These are phyloP conservation scores for Microcyclospora pomicola DNA, from an alignment of 2,329 filamentous ascomycete genomes.

Conservation along the genomic window DNA sequence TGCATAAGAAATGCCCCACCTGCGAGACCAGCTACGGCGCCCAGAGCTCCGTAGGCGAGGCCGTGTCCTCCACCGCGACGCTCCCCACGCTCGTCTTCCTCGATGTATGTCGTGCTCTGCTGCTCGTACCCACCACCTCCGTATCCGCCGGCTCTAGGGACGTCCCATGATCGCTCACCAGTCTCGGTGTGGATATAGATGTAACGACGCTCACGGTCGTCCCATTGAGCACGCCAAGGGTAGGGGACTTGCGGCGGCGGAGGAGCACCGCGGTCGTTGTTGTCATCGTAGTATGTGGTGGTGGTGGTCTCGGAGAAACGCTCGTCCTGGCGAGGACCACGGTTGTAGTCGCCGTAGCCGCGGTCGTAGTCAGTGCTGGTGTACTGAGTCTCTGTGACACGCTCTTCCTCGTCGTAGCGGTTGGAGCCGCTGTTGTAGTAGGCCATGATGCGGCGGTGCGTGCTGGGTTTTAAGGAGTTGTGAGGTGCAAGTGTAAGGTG, in stretches of 20 bases:
- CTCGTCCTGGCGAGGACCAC: conserved; percentile 3
- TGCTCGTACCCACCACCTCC: conserved; percentile 7
- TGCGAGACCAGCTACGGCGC: conserved; percentile 28
- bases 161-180: conserved; percentile 29
- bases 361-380: conserved; percentile 4
- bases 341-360: conserved; percentile 1
- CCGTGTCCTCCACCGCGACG: conserved; percentile 10
- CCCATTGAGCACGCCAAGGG: conserved; percentile 35
- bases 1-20: conserved; percentile 34
- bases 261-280: conserved; percentile 3
- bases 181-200: conserved; percentile 35
- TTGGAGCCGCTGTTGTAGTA: not conserved
- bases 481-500: no score
- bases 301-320: conserved; percentile 1
- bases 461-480: no score
- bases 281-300: conserved; percentile 5
- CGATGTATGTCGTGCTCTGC: conserved; percentile 7
- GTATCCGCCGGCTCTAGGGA: conserved; percentile 13
- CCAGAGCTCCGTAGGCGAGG: conserved; percentile 26
- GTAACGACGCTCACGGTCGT: conserved; percentile 27
- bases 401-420: conserved; percentile 2
- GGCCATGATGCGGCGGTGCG: no score
- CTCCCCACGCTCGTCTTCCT: conserved; percentile 8
- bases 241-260: conserved; percentile 24
- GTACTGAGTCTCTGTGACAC: conserved; percentile 3